Conservation (phyloP, 1,284 basidiomycete species). For the Naganishia cerealis region DNA sequence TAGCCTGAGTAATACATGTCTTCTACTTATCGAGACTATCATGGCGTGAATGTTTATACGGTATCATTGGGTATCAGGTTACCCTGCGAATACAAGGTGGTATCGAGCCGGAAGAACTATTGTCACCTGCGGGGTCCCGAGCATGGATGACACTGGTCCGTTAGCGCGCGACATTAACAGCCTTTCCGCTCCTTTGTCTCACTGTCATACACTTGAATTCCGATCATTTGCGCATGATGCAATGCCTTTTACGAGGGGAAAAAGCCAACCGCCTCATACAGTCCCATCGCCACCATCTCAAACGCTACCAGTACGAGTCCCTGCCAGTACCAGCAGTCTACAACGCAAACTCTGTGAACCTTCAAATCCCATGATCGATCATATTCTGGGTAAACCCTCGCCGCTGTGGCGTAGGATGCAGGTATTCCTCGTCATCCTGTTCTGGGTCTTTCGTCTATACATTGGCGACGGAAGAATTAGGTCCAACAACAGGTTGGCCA, state of each 20-base stretch:
- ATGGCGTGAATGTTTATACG: too few species aligned
- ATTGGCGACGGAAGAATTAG: slow-evolving; percentile 61
- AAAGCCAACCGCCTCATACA: not conserved
- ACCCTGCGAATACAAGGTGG: too few species aligned
- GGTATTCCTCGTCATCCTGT: slow-evolving; percentile 79
- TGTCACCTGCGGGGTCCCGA: not conserved
- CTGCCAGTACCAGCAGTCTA: not conserved
- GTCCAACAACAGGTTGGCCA: slow-evolving; percentile 11
- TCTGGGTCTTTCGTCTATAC: slow-evolving; percentile 80
- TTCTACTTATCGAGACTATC: not conserved
- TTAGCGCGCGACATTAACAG: not conserved
- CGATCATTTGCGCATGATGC: not conserved
- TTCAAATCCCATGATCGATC: slow-evolving; percentile 86
- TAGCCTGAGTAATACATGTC: not conserved
- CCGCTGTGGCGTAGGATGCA: slow-evolving; percentile 73
- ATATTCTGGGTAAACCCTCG: slow-evolving; percentile 73
- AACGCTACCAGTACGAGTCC: not conserved
- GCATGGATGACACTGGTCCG: not conserved
- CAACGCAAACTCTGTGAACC: not conserved
- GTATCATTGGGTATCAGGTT: too few species aligned
- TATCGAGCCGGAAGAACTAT: too few species aligned
- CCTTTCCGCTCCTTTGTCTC: slow-evolving; percentile 4
- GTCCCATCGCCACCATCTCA: not conserved
- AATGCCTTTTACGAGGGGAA: not conserved
- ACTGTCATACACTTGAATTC: not conserved